Conservation (phyloP, 148 eudicot genomes). For the Fallopia convolvulus region DNA sequence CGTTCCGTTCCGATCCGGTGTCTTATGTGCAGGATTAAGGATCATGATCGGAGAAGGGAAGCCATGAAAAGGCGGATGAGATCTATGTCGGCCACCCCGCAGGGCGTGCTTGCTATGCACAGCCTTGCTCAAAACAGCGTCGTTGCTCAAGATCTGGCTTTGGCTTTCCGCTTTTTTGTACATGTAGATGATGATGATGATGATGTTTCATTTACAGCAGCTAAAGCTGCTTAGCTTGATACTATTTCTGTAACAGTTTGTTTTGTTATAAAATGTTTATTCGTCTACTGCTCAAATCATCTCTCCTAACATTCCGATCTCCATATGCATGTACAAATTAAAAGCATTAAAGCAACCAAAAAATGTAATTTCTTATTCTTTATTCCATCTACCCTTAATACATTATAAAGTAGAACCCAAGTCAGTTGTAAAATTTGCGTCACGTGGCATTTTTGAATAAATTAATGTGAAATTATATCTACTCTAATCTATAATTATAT, state of each 20-base stretch:
- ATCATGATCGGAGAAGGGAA: constrained; percentile 7
- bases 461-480: too few relatives aligned
- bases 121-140: neutral
- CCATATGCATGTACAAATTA: neutral
- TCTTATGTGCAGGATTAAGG: neutral
- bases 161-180: neutral
- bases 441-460: too few relatives aligned
- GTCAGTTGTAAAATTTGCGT: too few relatives aligned
- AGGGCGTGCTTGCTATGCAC: neutral
- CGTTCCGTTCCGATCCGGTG: neutral
- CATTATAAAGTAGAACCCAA: too few relatives aligned
- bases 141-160: neutral
- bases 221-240: neutral
- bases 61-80: neutral
- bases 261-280: neutral
- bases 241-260: neutral
- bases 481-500: too few relatives aligned
- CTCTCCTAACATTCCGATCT: neutral
- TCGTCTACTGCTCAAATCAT: neutral
- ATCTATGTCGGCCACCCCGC: neutral
- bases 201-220: neutral
- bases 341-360: neutral
- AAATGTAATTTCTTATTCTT: too few relatives aligned
- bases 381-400: too few relatives aligned
- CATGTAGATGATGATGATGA: neutral